These are phyloP conservation scores for Diaporthe sp. DNA, from an alignment of 2,329 filamentous ascomycete species.

Conservation along the genomic window DNA sequence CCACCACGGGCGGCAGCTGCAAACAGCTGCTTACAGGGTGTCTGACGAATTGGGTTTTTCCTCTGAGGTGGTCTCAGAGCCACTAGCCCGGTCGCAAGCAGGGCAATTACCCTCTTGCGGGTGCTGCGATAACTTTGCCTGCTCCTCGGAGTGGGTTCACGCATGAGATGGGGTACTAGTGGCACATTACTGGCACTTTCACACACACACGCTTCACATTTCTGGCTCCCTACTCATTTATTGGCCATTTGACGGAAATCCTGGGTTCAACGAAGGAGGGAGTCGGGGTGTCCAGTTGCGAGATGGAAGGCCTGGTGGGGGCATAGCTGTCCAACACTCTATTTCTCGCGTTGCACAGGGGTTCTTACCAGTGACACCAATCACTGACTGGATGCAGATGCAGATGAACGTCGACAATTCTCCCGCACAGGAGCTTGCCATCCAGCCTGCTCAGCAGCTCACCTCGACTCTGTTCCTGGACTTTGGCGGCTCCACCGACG, in stretches of 20 bases:
- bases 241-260: background rate
- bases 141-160: slow-evolving; percentile 1
- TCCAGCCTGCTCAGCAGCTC: background rate
- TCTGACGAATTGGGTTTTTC: background rate
- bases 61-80: slow-evolving; percentile 1
- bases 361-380: slow-evolving; percentile 1
- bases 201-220: background rate
- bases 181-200: slow-evolving; percentile 6
- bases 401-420: background rate
- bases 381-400: slow-evolving; percentile 11
- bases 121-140: background rate
- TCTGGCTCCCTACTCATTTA: background rate
- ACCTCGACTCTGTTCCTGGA: background rate
- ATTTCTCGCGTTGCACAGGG: background rate
- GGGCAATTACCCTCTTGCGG: too few relatives aligned
- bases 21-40: background rate
- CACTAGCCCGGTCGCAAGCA: background rate
- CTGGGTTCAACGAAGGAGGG: background rate
- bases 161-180: background rate
- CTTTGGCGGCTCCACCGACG: background rate
- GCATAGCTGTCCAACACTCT: background rate
- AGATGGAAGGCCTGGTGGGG: background rate
- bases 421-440: background rate
- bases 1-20: background rate
- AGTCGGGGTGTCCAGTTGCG: slow-evolving; percentile 2